These are phyloP conservation scores for Chenopodium formosanum DNA, from an alignment of 148 eudicot species.

Conservation along the genomic window DNA sequence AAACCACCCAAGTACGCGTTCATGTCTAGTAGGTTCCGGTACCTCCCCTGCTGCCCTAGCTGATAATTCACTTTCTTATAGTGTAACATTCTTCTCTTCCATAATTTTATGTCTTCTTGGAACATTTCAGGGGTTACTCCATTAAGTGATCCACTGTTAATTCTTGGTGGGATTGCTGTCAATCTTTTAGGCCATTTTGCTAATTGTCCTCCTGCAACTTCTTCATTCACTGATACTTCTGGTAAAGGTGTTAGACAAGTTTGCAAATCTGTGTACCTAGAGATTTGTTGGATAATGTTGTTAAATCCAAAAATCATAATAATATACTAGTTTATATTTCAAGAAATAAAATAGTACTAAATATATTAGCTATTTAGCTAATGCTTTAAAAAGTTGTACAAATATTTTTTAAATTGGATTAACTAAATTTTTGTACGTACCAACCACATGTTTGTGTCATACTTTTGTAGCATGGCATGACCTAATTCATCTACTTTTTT, in stretches of 20 bases:
- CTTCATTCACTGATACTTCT: constrained; percentile 41
- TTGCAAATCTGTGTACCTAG: constrained; percentile 73
- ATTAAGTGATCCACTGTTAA: constrained; percentile 40
- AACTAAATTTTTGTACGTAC: neutral
- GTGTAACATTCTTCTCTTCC: constrained; percentile 64
- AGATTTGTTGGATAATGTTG: neutral
- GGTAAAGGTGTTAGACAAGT: constrained; percentile 67
- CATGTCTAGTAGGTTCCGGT: constrained; percentile 78
- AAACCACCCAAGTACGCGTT: constrained; percentile 81
- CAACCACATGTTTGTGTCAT: neutral
- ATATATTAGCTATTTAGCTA: no score
- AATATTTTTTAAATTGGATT: neutral
- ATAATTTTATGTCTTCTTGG: constrained; percentile 37
- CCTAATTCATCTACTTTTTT: neutral
- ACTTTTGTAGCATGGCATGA: no score
- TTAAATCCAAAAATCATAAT: neutral
- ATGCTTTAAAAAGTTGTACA: no score
- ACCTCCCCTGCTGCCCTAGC: constrained; percentile 59
- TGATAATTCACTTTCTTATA: constrained; percentile 71
- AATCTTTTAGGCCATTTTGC: constrained; percentile 71
- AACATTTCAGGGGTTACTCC: constrained; percentile 54
- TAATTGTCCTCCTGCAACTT: constrained; percentile 57
- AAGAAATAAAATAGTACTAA: no score
- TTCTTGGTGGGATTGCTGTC: constrained; percentile 57
- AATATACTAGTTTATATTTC: neutral